Evolutionary conservation across 1,139 yeast genomes (phyloP), one percentile per base, ranked within the genome.

Genomic region (Yamadazyma pseudoaaseri): DNA sequence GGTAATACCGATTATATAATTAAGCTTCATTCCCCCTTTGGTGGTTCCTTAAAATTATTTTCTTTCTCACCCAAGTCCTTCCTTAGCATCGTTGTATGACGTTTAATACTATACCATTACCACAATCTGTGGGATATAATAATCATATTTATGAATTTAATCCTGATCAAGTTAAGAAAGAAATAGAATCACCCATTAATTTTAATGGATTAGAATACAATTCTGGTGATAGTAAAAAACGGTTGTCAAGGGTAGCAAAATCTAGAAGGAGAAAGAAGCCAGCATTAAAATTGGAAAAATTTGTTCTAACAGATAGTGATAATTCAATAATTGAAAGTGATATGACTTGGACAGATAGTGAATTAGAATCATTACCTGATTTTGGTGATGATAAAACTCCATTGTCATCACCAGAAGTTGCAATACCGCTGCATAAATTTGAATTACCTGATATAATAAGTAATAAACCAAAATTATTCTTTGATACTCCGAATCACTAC

Each of bases 361-460:
- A 65, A 36, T 52, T 60, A 31, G 72, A 65, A 35, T 61, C 68
- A 4, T 52, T 64, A 23, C 68, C 70, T 1, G 70, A 63, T 41
- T 54, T 57, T 29, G 52, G 63, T 15, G 70, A 64, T 37, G 66
- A 59, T 30, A 29, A 30, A 14, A 54, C 68, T 3, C 66, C 66
- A 2, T 38, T 47, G 16, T 44, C 56, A 3, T 52, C 63, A 0
- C 66, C 65, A 4, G 27, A 36, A 23, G 41, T 33, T 6, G 12
- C 22, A 17, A 40, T 36, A 26, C 40, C 39, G 17, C 29, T 76
- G 72, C 37, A 61, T 65, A 81, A 86, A 5, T 82, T 86, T 50
- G 68, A 70, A 33, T 79, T 83, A 14, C 96, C 96, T 0, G 96
- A 89, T 55, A 81, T 89, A 36, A 65, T 87, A 13, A 60, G 70